These are phyloP conservation scores for Gossypium herbaceum DNA, from an alignment of 345 rosid genomes.

Conservation along the genomic window DNA sequence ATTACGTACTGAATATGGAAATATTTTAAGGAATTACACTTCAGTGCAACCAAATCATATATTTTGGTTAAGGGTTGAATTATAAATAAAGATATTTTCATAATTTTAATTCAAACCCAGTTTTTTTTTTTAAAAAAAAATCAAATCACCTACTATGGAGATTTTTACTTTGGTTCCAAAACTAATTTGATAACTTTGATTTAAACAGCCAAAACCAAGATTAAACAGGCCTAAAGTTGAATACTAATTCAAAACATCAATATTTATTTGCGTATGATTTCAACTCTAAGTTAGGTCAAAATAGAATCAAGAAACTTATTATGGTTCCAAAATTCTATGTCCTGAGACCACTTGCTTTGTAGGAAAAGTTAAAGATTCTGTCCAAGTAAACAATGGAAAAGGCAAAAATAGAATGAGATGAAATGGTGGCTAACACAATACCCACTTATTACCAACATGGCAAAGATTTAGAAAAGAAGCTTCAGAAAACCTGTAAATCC, in stretches of 20 bases:
- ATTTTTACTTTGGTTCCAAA: too few species aligned
- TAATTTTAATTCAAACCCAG: too few species aligned
- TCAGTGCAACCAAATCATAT: too few species aligned
- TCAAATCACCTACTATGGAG: too few species aligned
- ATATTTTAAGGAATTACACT: too few species aligned
- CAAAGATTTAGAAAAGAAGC: background rate
- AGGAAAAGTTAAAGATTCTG: background rate
- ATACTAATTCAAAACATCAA: background rate
- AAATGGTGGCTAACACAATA: background rate
- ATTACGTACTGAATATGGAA: too few species aligned
- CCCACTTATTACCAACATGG: background rate
- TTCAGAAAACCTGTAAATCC: conserved; percentile 4
- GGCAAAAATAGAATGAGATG: background rate
- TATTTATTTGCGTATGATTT: background rate
- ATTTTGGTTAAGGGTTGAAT: too few species aligned
- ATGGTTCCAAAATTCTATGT: background rate
- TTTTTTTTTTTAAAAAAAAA: too few species aligned
- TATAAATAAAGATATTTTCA: too few species aligned
- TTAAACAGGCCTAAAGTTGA: background rate
- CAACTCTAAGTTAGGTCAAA: background rate
- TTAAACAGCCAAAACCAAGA: too few species aligned
- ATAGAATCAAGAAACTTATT: background rate
- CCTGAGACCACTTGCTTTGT: background rate
- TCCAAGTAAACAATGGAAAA: background rate
- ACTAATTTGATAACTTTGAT: too few species aligned